Percentiles rank a stretch among this genome's conserved stretches.
Evolutionary conservation across 2,329 filamentous ascomycete genomes (phyloP).

Genomic region (Rhinocladiella mackenziei): DNA sequence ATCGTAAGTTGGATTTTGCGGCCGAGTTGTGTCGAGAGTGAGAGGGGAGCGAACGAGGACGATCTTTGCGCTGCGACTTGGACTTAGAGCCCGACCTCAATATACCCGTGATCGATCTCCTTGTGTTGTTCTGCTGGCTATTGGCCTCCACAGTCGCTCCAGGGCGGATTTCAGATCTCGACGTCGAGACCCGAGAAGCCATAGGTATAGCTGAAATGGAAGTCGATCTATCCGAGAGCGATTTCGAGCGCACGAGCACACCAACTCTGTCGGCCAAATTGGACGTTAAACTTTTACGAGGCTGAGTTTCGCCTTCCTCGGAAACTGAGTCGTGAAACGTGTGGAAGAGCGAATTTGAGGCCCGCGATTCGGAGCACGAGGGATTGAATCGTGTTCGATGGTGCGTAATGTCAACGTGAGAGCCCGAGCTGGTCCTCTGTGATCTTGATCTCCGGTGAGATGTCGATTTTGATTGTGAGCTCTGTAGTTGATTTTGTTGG

Average conservation of each 20-base stretch:
- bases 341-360: not conserved
- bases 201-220: not conserved
- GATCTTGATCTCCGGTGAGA: slow-evolving; percentile 1
- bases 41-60: too few species aligned
- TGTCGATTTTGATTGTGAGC: slow-evolving; percentile 4
- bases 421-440: slow-evolving; percentile 3
- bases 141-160: too few species aligned
- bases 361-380: slow-evolving; percentile 1
- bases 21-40: not conserved
- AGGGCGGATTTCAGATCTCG: not conserved
- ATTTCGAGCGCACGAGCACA: slow-evolving; percentile 13
- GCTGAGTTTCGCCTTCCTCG: slow-evolving; percentile 4
- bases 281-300: slow-evolving; percentile 15
- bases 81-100: too few species aligned
- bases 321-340: too few species aligned
- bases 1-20: not conserved
- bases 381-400: slow-evolving; percentile 2
- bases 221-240: slow-evolving; percentile 1
- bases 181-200: too few species aligned
- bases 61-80: too few species aligned
- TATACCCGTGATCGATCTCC: too few species aligned
- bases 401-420: not conserved
- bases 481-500: not conserved
- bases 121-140: too few species aligned
- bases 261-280: slow-evolving; percentile 7